phyloP scores from a whole-genome alignment of 352 stramenopile species.

The Aphanomyces invadans region DNA sequence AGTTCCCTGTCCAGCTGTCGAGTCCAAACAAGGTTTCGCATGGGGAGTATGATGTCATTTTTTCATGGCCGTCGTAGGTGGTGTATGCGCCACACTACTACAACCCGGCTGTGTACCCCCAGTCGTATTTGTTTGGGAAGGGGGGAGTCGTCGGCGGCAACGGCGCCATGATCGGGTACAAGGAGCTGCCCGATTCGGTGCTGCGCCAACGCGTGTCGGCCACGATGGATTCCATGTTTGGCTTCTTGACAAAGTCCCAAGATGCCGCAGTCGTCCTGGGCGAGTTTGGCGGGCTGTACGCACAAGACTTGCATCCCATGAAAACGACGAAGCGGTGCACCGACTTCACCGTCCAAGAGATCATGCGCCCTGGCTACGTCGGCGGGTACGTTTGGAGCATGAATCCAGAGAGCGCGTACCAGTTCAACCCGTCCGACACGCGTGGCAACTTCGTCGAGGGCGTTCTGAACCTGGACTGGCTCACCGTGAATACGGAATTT shows the following conservation, averaged over 20 bases:
- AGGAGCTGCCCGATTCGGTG: constrained; percentile 47
- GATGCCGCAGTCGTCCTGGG: constrained; percentile 49
- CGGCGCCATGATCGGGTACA: constrained; percentile 32
- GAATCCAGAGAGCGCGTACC: constrained; percentile 69
- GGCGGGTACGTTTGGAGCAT: constrained; percentile 73
- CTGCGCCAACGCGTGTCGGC: constrained; percentile 44
- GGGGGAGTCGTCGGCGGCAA: constrained; percentile 32
- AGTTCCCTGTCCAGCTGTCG: constrained; percentile 38
- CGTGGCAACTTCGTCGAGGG: constrained; percentile 56
- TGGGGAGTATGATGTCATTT: background rate
- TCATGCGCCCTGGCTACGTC: constrained; percentile 39
- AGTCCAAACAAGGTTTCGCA: constrained; percentile 39
- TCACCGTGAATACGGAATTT: constrained; percentile 55
- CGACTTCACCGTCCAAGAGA: constrained; percentile 56
- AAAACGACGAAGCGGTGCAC: constrained; percentile 46
- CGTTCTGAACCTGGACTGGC: constrained; percentile 57
- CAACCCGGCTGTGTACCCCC: constrained; percentile 58
- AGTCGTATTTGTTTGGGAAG: constrained; percentile 52
- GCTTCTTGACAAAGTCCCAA: constrained; percentile 39
- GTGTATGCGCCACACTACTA: constrained; percentile 74
- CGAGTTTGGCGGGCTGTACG: constrained; percentile 35
- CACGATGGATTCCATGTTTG: constrained; percentile 72
- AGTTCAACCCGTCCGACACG: constrained; percentile 59
- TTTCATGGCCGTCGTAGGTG: constrained; percentile 31
- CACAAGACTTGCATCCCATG: constrained; percentile 28